Conservation (phyloP, 345 rosid genomes). For the Salix brachista region DNA sequence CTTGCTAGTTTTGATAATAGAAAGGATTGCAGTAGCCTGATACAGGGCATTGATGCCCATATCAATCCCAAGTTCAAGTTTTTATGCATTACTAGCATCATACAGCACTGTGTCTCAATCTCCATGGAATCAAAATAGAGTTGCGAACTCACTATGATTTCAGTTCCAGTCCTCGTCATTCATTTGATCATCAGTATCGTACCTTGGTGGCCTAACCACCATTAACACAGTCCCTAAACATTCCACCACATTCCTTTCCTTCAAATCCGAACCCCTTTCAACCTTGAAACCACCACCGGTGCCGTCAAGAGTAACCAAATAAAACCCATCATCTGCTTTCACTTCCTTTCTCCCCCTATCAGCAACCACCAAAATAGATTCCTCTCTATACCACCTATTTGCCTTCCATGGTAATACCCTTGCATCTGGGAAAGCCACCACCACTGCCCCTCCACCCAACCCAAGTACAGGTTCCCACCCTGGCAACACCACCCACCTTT, state of each 20-base stretch:
- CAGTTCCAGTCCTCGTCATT: conserved; percentile 77
- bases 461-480: conserved; percentile 53
- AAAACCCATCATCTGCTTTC: conserved; percentile 56
- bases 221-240: conserved; percentile 58
- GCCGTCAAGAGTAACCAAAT: conserved; percentile 42
- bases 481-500: conserved; percentile 85
- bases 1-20: conserved; percentile 8
- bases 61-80: conserved; percentile 6
- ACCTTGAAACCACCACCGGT: conserved; percentile 49
- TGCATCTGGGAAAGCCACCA: conserved; percentile 65
- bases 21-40: conserved; percentile 13
- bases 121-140: conserved; percentile 2
- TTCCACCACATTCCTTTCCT: conserved; percentile 49
- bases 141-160: conserved; percentile 3
- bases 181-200: conserved; percentile 56
- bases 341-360: conserved; percentile 60
- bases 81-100: conserved; percentile 22
- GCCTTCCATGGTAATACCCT: conserved; percentile 69
- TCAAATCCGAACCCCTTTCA: conserved; percentile 66
- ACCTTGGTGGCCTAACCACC: conserved; percentile 76
- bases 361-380: conserved; percentile 64
- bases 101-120: conserved; percentile 14
- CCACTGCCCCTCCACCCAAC: conserved; percentile 56
- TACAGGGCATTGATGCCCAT: no score
- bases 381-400: conserved; percentile 67